Evolutionary conservation across 2,329 filamentous ascomycete species (phyloP).

Genomic region (Aplosporella prunicola): DNA sequence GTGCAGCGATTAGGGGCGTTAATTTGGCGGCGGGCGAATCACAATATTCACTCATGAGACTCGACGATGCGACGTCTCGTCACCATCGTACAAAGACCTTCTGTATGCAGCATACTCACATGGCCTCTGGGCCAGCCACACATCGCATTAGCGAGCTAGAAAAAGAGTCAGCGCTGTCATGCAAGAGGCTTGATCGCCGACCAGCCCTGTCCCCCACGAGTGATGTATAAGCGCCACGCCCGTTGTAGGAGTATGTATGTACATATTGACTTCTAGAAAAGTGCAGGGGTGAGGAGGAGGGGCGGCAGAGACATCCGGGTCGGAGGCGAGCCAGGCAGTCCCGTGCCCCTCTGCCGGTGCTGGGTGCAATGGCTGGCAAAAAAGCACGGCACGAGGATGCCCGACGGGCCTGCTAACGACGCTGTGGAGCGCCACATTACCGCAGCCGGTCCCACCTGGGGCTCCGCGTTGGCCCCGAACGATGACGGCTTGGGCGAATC

Average conservation of each 20-base stretch:
- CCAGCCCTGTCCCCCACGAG: slow-evolving; percentile 8
- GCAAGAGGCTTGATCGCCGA: slow-evolving; percentile 9
- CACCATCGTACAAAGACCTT: slow-evolving; percentile 10
- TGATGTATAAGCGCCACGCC: too few species aligned
- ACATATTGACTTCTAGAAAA: slow-evolving; percentile 11
- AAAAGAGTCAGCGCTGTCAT: slow-evolving; percentile 4
- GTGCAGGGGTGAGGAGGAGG: not conserved
- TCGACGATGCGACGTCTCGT: slow-evolving; percentile 2
- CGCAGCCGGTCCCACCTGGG: slow-evolving; percentile 5
- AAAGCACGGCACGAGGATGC: slow-evolving; percentile 10
- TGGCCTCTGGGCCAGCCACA: slow-evolving; percentile 10
- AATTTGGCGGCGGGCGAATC: slow-evolving; percentile 8
- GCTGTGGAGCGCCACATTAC: slow-evolving; percentile 9
- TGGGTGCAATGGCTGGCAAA: too few species aligned
- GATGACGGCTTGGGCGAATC: not conserved
- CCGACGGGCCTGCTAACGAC: too few species aligned
- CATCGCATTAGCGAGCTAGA: slow-evolving; percentile 5
- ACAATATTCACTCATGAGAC: slow-evolving; percentile 1
- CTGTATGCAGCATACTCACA: slow-evolving; percentile 9
- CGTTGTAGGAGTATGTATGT: too few species aligned
- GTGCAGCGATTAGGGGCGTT: slow-evolving; percentile 8
- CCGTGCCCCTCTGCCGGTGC: slow-evolving; percentile 2
- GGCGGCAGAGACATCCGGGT: too few species aligned
- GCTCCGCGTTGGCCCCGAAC: not conserved
- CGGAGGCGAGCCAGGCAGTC: not conserved